phyloP scores from a whole-genome alignment of 1,284 basidiomycete genomes.

The Grifola frondosa region DNA sequence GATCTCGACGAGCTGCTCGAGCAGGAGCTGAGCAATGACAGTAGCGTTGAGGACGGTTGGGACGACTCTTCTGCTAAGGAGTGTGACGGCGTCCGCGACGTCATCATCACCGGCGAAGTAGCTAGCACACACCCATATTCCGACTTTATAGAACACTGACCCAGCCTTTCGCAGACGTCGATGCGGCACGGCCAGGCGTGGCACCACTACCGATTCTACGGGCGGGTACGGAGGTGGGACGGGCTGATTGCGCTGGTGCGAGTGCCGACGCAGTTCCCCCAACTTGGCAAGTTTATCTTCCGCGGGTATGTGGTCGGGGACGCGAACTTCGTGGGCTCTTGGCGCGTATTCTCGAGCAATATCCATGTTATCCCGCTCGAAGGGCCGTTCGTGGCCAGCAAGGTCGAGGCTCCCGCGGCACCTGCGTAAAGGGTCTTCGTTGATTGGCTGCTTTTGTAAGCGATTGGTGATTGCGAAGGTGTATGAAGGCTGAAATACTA shows the following conservation, averaged over 20 bases:
- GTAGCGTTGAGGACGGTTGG: conserved; percentile 11
- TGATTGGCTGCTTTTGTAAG: no score
- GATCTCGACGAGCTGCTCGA: conserved; percentile 22
- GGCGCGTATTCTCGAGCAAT: conserved; percentile 49
- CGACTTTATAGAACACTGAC: not conserved
- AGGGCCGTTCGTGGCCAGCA: conserved; percentile 46
- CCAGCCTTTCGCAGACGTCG: conserved; percentile 43
- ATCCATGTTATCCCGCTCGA: conserved; percentile 44
- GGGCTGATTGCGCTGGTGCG: conserved; percentile 66
- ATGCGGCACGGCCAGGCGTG: conserved; percentile 55
- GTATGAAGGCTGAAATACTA: no score
- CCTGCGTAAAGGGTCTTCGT: no score
- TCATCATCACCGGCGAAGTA: conserved; percentile 56
- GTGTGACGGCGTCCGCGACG: conserved; percentile 55
- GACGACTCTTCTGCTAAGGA: conserved; percentile 5
- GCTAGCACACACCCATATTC: not conserved
- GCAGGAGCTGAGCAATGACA: conserved; percentile 14
- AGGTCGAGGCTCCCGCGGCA: no score
- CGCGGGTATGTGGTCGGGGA: conserved; percentile 68
- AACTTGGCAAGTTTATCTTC: conserved; percentile 51
- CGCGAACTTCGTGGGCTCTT: conserved; percentile 66
- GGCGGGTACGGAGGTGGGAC: conserved; percentile 66
- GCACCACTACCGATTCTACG: conserved; percentile 57
- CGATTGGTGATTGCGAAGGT: no score
- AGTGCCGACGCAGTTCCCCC: conserved; percentile 35